These are phyloP conservation scores for Salinomyces thailandicus DNA, from an alignment of 2,329 filamentous ascomycete genomes.

Conservation along the genomic window DNA sequence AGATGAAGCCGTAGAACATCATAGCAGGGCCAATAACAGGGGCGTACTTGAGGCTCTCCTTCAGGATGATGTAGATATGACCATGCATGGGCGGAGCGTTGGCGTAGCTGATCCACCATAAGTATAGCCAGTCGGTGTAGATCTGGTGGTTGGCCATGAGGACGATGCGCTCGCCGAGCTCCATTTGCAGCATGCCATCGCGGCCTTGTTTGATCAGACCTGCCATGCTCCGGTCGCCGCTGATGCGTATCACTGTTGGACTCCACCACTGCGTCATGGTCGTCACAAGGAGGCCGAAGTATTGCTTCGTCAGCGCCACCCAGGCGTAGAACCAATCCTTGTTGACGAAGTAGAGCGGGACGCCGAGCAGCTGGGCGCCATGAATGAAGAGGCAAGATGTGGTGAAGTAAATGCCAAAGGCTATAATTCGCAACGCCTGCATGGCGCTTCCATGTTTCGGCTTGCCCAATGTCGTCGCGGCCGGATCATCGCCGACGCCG, in stretches of 20 bases:
- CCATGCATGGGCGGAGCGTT: conserved; percentile 58
- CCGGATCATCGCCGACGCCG: conserved; percentile 16
- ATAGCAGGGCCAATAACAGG: conserved; percentile 75
- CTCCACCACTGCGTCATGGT: conserved; percentile 80
- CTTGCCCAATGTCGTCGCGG: conserved; percentile 14
- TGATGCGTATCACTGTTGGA: conserved; percentile 67
- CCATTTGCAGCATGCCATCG: conserved; percentile 62
- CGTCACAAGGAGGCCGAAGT: conserved; percentile 64
- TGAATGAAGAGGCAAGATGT: conserved; percentile 38
- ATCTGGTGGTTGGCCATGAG: conserved; percentile 77
- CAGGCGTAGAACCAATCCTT: conserved; percentile 70
- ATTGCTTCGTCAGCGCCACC: conserved; percentile 78
- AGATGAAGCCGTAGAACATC: conserved; percentile 82
- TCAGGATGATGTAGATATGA: conserved; percentile 81
- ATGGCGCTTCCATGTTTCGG: conserved; percentile 34
- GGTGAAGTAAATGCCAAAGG: conserved; percentile 38
- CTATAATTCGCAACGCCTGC: conserved; percentile 34
- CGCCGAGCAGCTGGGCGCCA: conserved; percentile 59
- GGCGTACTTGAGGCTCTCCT: conserved; percentile 73
- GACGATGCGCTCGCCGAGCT: conserved; percentile 70
- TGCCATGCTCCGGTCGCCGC: conserved; percentile 67
- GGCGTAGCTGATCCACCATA: conserved; percentile 86
- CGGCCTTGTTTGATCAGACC: conserved; percentile 58
- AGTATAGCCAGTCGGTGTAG: conserved; percentile 72
- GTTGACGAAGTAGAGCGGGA: conserved; percentile 63